Conservation (phyloP, 306 rosid genomes). For the Cucumis melo region DNA sequence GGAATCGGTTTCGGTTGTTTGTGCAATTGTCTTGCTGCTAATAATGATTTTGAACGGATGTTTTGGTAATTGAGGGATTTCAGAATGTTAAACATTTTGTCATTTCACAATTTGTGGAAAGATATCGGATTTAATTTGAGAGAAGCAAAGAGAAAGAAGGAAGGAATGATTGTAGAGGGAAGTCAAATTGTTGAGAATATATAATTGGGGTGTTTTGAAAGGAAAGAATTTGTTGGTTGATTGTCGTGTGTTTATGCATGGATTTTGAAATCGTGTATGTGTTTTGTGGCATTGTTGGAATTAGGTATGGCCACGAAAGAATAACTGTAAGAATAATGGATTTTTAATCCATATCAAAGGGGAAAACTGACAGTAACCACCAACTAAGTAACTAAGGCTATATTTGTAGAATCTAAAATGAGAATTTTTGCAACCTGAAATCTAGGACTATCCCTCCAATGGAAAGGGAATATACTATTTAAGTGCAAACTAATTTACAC, state of each 20-base stretch:
- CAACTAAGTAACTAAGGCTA: too few species aligned
- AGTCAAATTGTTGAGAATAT: too few species aligned
- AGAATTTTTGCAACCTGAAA: not conserved
- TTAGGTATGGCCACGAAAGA: not conserved
- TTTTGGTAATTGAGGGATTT: slow-evolving; percentile 30
- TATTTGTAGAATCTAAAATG: not conserved
- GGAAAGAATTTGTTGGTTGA: not conserved
- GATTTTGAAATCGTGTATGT: not conserved
- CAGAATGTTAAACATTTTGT: slow-evolving; percentile 21
- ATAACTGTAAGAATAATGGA: not conserved
- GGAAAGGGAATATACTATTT: not conserved
- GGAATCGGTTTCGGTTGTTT: slow-evolving; percentile 40
- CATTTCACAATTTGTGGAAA: not conserved
- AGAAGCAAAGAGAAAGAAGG: not conserved
- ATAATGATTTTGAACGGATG: not conserved
- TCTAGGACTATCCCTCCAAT: not conserved
- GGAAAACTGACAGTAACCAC: not conserved
- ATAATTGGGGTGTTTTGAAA: not conserved
- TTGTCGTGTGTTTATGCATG: not conserved
- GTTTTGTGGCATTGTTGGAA: not conserved
- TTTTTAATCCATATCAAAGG: not conserved
- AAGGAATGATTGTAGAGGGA: not conserved
- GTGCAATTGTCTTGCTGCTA: slow-evolving; percentile 20
- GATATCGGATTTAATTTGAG: not conserved
- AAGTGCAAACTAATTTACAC: not conserved